Evolutionary conservation across 1,139 yeast genomes (phyloP).

Genomic region (Taphrina deformans): DNA sequence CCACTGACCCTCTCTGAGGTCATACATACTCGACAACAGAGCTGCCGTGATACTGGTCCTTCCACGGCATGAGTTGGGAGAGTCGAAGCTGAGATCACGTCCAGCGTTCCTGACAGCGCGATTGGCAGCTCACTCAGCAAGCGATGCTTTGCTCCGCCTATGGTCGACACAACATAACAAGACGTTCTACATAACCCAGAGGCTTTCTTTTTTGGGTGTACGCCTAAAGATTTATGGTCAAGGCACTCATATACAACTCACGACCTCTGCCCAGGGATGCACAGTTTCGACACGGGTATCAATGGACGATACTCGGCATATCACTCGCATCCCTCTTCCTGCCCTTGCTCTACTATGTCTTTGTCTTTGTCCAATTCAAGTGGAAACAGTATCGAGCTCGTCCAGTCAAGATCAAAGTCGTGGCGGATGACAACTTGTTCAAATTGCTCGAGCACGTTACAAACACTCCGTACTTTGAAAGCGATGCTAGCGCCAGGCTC

Average conservation of each 20-base stretch:
- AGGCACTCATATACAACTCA: slow-evolving; percentile 1
- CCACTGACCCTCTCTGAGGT: too few species aligned
- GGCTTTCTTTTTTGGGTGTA: too few species aligned
- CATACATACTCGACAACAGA: too few species aligned
- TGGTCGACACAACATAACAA: neutral
- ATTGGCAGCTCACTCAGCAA: neutral
- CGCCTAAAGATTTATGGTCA: neutral
- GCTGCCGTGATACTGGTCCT: too few species aligned
- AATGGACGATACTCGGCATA: slow-evolving; percentile 9
- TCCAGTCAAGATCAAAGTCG: slow-evolving; percentile 9
- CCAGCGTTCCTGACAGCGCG: neutral
- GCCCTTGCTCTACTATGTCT: slow-evolving; percentile 1
- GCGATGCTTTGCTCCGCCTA: neutral
- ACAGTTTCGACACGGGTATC: slow-evolving; percentile 10
- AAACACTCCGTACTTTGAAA: neutral
- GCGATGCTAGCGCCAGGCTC: neutral
- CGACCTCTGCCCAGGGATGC: neutral
- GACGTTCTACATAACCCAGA: too few species aligned
- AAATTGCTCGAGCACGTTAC: neutral
- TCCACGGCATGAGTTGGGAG: neutral
- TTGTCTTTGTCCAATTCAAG: neutral
- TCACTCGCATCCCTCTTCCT: neutral
- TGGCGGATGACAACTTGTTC: neutral
- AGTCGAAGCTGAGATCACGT: neutral
- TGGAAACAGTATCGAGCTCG: slow-evolving; percentile 8